Evolutionary conservation across 345 rosid genomes (phyloP).

Genomic region (Arabidopsis thaliana): DNA sequence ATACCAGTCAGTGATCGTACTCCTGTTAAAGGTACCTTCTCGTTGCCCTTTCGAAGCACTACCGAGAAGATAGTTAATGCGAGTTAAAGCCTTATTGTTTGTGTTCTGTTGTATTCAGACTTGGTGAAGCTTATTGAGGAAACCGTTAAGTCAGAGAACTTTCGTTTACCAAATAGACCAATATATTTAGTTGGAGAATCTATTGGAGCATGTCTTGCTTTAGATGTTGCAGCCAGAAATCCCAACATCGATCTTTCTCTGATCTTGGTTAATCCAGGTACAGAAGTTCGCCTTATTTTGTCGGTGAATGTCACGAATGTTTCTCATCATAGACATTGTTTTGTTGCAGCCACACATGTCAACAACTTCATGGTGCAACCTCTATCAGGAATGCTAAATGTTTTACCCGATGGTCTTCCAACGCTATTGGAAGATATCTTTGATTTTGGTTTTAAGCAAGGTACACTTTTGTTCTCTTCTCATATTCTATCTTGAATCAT

Average conservation of each 20-base stretch:
- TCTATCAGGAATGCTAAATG: slow-evolving; percentile 50
- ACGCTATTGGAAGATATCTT: slow-evolving; percentile 49
- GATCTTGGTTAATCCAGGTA: slow-evolving; percentile 67
- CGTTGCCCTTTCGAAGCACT: background rate
- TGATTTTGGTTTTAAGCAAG: slow-evolving; percentile 43
- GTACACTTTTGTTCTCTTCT: slow-evolving; percentile 35
- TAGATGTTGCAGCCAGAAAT: slow-evolving; percentile 64
- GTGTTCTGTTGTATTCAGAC: slow-evolving; percentile 45
- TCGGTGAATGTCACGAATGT: background rate
- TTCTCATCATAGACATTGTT: slow-evolving; percentile 13
- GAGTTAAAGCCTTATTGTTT: slow-evolving; percentile 4
- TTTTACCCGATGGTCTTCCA: slow-evolving; percentile 50
- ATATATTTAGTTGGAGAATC: slow-evolving; percentile 70
- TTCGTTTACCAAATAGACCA: slow-evolving; percentile 54
- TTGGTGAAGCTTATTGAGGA: slow-evolving; percentile 58
- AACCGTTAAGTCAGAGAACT: slow-evolving; percentile 49
- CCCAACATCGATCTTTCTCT: slow-evolving; percentile 57
- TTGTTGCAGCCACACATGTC: slow-evolving; percentile 54
- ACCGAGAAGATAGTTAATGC: background rate
- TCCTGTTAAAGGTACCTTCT: slow-evolving; percentile 50
- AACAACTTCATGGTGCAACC: slow-evolving; percentile 51
- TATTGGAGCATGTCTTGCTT: slow-evolving; percentile 65
- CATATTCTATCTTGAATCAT: background rate
- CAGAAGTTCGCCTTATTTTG: background rate
- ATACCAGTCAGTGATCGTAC: slow-evolving; percentile 69